Conservation (phyloP, 1,284 basidiomycete genomes). For the Cryptococcus depauperatus region DNA sequence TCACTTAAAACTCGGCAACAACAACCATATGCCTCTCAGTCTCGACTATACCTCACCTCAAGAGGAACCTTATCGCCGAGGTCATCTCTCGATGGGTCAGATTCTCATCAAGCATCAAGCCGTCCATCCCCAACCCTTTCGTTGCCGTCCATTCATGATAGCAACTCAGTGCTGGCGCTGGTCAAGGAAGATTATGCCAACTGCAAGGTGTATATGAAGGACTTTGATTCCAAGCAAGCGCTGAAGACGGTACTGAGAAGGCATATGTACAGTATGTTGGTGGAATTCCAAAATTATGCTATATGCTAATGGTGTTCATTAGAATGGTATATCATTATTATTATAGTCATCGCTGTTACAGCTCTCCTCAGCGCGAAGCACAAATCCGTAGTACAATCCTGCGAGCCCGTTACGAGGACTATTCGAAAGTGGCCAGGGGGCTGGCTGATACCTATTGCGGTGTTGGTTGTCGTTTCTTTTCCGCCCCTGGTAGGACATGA, state of each 20-base stretch:
- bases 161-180: constrained; percentile 14
- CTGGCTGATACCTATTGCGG: constrained; percentile 34
- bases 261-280: constrained; percentile 30
- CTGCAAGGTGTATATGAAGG: constrained; percentile 21
- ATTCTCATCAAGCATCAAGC: too few species aligned
- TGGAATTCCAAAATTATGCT: background rate
- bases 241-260: constrained; percentile 15
- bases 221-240: constrained; percentile 23
- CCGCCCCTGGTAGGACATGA: constrained; percentile 40
- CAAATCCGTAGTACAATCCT: constrained; percentile 33
- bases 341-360: constrained; percentile 28
- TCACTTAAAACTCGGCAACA: background rate
- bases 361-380: constrained; percentile 34
- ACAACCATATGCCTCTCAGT: background rate
- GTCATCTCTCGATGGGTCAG: too few species aligned
- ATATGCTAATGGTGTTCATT: background rate
- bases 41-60: background rate
- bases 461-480: constrained; percentile 22
- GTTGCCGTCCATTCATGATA: background rate
- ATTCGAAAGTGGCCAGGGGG: constrained; percentile 37
- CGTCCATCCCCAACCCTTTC: background rate
- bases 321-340: constrained; percentile 39
- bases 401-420: constrained; percentile 23
- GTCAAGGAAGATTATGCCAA: constrained; percentile 25
- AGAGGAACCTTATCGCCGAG: background rate